These are phyloP conservation scores for Dryadomyces quercus-mongolicae DNA, from an alignment of 2,329 filamentous ascomycete species.

Conservation along the genomic window DNA sequence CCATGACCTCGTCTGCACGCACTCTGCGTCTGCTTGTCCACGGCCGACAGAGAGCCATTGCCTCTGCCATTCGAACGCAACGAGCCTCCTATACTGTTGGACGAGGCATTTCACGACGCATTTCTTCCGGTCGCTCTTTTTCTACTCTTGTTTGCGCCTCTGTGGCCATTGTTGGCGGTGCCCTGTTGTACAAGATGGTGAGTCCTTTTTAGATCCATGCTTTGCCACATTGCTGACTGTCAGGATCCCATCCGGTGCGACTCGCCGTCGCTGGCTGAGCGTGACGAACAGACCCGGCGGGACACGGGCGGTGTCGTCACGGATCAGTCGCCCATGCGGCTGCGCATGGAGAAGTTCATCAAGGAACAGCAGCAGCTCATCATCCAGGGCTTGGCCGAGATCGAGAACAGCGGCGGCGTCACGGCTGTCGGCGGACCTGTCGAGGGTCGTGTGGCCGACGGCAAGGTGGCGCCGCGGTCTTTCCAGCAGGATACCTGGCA, in stretches of 20 bases:
- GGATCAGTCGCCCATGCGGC: constrained; percentile 79
- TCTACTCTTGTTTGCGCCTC: no score
- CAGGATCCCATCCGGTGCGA: constrained; percentile 40
- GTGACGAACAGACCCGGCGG: constrained; percentile 69
- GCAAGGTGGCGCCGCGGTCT: constrained; percentile 33
- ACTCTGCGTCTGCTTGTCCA: constrained; percentile 13
- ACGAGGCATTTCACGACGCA: no score
- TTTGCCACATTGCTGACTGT: constrained; percentile 11
- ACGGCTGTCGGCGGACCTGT: constrained; percentile 2
- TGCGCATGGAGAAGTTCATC: constrained; percentile 95
- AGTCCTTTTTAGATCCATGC: no score
- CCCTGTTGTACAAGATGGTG: neutral
- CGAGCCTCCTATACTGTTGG: no score
- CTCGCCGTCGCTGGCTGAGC: constrained; percentile 64
- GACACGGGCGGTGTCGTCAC: constrained; percentile 55
- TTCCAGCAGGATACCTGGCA: constrained; percentile 83
- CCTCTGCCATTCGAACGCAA: no score
- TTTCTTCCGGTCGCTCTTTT: no score
- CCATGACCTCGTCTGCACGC: constrained; percentile 6
- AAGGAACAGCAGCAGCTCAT: constrained; percentile 87
- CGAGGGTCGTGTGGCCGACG: constrained; percentile 37
- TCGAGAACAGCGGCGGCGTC: constrained; percentile 25
- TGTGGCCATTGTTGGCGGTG: neutral
- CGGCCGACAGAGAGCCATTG: constrained; percentile 10
- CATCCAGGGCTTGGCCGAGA: constrained; percentile 65